A percentile compares a stretch with the other conserved stretches of the same genome.
phyloP scores from a whole-genome alignment of 2,329 filamentous ascomycete genomes.

The Colletotrichum truncatum region DNA sequence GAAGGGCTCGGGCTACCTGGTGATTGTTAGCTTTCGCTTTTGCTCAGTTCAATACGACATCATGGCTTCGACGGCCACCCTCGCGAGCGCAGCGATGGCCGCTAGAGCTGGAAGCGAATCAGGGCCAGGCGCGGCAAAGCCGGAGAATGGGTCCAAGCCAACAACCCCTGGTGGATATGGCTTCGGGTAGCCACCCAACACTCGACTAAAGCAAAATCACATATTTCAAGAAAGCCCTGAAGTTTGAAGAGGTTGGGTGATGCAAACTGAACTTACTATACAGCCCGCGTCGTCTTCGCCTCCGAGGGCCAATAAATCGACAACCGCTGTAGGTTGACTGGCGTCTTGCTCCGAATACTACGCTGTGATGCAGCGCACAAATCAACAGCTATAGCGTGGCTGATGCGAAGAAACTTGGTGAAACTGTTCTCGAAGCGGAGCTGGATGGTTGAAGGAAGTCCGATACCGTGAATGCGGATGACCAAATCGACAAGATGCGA shows the following conservation, averaged over 20 bases:
- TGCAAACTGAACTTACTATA: too few species aligned
- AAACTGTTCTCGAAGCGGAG: background rate
- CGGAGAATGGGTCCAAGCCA: conserved; percentile 22
- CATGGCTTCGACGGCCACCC: background rate
- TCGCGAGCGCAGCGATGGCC: background rate
- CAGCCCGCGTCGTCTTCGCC: too few species aligned
- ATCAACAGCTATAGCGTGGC: background rate
- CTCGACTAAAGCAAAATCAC: background rate
- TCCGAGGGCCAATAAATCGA: too few species aligned
- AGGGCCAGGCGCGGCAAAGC: conserved; percentile 1
- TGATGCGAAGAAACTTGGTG: background rate
- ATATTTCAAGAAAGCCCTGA: background rate
- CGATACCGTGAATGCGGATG: background rate
- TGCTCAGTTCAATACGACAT: background rate
- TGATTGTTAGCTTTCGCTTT: conserved; percentile 1
- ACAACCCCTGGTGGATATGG: conserved; percentile 16
- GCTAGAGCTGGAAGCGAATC: conserved; percentile 3
- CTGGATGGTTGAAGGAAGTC: background rate
- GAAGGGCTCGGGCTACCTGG: background rate
- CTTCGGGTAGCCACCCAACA: background rate
- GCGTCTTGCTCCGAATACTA: background rate
- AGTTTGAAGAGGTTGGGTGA: too few species aligned
- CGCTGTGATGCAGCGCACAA: background rate
- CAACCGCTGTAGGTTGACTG: too few species aligned
- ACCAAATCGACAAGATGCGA: conserved; percentile 22